Conservation (phyloP, 2,329 filamentous ascomycete genomes). For the Colletotrichum shisoi region DNA sequence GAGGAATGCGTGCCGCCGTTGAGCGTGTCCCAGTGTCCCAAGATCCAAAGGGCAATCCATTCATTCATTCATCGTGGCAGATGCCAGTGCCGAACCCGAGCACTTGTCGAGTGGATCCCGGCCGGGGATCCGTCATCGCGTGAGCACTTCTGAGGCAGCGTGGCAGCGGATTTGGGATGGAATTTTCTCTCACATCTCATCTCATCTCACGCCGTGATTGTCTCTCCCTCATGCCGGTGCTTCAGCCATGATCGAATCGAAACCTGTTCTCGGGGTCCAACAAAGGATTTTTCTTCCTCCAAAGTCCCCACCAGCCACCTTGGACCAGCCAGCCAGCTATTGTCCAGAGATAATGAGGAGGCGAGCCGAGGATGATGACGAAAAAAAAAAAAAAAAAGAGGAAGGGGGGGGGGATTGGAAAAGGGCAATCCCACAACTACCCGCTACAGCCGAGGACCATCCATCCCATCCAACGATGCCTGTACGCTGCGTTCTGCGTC, state of each 20-base stretch:
- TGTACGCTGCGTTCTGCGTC: conserved; percentile 4
- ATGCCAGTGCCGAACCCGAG: conserved; percentile 32
- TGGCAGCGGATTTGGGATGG: conserved; percentile 25
- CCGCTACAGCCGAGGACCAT: conserved; percentile 14
- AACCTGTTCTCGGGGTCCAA: conserved; percentile 18
- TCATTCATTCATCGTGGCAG: neutral
- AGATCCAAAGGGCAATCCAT: neutral
- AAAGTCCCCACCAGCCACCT: neutral
- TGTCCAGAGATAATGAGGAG: conserved; percentile 20
- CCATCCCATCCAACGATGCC: conserved; percentile 18
- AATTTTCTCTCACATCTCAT: conserved; percentile 37
- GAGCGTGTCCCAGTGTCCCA: conserved; percentile 13
- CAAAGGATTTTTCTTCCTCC: conserved; percentile 8
- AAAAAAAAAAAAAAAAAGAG: conserved; percentile 4
- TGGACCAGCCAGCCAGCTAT: neutral
- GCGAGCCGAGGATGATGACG: conserved; percentile 2
- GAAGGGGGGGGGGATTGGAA: neutral
- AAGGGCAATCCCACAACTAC: conserved; percentile 6
- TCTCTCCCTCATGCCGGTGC: conserved; percentile 7
- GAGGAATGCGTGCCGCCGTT: neutral
- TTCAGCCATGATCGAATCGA: conserved; percentile 9
- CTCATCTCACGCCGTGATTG: conserved; percentile 17
- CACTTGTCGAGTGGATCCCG: conserved; percentile 16
- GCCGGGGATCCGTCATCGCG: conserved; percentile 32
- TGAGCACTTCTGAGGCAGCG: conserved; percentile 36